Evolutionary conservation across 2,329 filamentous ascomycete genomes (phyloP), one percentile per base, ranked within the genome.

Genomic region (Colletotrichum sp.): DNA sequence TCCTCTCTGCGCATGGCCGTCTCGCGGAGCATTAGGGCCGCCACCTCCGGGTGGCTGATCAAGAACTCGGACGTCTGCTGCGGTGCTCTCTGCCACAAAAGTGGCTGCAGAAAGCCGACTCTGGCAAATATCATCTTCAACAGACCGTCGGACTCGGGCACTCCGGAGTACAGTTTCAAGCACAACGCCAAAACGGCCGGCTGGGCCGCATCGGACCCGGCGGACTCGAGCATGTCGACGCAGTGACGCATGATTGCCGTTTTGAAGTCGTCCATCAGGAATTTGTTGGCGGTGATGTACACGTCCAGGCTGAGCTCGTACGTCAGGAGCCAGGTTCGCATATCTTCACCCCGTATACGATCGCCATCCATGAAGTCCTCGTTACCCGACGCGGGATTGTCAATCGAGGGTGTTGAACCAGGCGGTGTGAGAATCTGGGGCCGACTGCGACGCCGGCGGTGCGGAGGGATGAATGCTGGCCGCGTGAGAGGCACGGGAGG

Each of bases 91-190:
- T 85, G 83, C 86, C 86, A 89, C n/a, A 88, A 76, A 32, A 83
- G 76, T 12, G 87, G 83, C 79, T 88, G 86, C 38, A 89, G 79
- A 76, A 89, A 89, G 3, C 87, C 88, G 8, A 89, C 84, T 43
- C 88, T 82, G 9, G 88, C 87, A 77, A 89, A 86, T 15, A 89
- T 79, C 85, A 89, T 89, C 75, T 84, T 86, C 65, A 89, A 82
- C 55, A 89, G 79, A 1, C 80, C 79, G 71, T 89, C 87, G 12
- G 81, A 80, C 72, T 85, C 83, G 43, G 85, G 84, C n/a, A 89
- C 83, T 8, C 85, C 86, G 65, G 82, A 79, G 77, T 85, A 84
- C 13, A 89, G 82, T 77, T 84, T 86, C 18, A 80, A 80, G 78
- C 87, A 89, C 13, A 87, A 82, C 66, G 80, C 79, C 24, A 89